These are phyloP conservation scores for Boletus tylopilopsis DNA, from an alignment of 768 basidiomycete genomes.

Conservation along the genomic window DNA sequence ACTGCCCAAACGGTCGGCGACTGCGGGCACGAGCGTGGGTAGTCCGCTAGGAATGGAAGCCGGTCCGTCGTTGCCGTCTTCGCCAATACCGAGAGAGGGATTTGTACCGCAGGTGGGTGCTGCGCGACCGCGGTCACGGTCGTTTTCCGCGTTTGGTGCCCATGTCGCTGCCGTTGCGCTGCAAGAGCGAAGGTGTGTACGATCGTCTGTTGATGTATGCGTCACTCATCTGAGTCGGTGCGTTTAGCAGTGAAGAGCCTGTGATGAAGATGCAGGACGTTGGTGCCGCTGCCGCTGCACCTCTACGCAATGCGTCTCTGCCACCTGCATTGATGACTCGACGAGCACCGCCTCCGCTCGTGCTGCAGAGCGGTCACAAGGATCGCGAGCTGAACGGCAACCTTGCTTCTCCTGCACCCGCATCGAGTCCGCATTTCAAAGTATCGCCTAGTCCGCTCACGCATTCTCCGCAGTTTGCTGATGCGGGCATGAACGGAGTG, in stretches of 20 bases:
- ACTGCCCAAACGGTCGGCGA: constrained; percentile 20
- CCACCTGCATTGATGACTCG: constrained; percentile 23
- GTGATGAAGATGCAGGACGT: constrained; percentile 1
- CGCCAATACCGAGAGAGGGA: constrained; percentile 51
- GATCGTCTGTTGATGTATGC: neutral
- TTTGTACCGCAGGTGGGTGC: constrained; percentile 57
- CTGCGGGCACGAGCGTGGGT: neutral
- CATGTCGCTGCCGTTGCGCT: constrained; percentile 2
- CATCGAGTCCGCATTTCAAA: constrained; percentile 27
- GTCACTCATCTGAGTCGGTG: neutral
- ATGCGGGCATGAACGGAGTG: neutral
- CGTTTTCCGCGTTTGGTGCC: constrained; percentile 70
- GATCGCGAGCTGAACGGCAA: constrained; percentile 1
- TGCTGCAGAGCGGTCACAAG: constrained; percentile 4
- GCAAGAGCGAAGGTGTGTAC: constrained; percentile 18
- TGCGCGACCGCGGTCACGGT: constrained; percentile 57
- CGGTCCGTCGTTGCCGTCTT: neutral
- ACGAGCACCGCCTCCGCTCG: constrained; percentile 17
- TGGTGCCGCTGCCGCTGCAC: neutral
- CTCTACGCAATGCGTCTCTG: constrained; percentile 7
- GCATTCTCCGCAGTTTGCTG: constrained; percentile 9
- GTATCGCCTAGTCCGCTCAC: constrained; percentile 38
- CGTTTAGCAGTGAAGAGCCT: constrained; percentile 24
- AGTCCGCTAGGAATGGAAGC: neutral
- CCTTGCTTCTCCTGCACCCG: constrained; percentile 28